These are phyloP conservation scores for Trichoderma oligosporum DNA, from an alignment of 2,329 filamentous ascomycete species.

Conservation along the genomic window DNA sequence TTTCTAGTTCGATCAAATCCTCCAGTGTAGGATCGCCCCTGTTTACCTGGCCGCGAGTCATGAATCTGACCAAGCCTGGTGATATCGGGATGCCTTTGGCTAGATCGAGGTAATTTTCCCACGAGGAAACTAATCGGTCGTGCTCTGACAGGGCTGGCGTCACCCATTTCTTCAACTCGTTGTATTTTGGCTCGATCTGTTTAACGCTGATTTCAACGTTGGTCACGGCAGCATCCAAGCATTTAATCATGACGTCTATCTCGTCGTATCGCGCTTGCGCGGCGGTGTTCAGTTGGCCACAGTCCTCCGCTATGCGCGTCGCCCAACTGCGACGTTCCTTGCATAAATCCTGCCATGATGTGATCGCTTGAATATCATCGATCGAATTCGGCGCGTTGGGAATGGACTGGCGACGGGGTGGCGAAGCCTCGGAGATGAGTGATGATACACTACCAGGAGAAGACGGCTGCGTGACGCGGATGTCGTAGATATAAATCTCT, in stretches of 20 bases:
- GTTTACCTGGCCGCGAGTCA: conserved; percentile 47
- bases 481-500: conserved; percentile 91
- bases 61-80: conserved; percentile 61
- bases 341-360: conserved; percentile 87
- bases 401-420: conserved; percentile 53
- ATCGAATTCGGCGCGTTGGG: conserved; percentile 78
- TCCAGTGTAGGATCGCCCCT: conserved; percentile 59
- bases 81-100: conserved; percentile 63
- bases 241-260: conserved; percentile 72
- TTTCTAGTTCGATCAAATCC: conserved; percentile 71
- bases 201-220: conserved; percentile 77
- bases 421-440: conserved; percentile 46
- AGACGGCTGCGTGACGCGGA: conserved; percentile 62
- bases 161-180: conserved; percentile 68
- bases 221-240: conserved; percentile 77
- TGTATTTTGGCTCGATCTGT: conserved; percentile 66
- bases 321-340: conserved; percentile 79
- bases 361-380: conserved; percentile 71
- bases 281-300: conserved; percentile 58
- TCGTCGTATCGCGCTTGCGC: conserved; percentile 66
- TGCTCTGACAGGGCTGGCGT: conserved; percentile 66
- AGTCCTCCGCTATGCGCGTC: conserved; percentile 63
- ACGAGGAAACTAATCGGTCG: conserved; percentile 57
- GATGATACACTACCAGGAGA: conserved; percentile 43
- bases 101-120: conserved; percentile 65